Evolutionary conservation across 805 yeast species (phyloP), one percentile per base, ranked within the genome.

Genomic region (Candida stauntonica): DNA sequence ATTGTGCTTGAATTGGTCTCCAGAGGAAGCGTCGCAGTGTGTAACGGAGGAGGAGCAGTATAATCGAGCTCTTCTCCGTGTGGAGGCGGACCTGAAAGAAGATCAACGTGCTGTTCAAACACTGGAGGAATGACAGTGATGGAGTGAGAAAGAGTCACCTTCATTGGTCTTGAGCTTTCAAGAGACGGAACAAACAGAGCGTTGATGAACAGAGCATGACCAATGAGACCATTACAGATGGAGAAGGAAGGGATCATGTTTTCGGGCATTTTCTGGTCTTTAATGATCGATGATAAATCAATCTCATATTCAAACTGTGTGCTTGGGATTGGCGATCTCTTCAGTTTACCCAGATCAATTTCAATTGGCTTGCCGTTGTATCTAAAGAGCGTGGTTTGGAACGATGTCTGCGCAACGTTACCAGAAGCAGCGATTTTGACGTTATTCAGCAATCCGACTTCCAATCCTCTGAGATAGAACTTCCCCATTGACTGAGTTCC

Each of bases 281-380:
- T 24, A 13, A 38, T 13, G 3, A 33, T 7, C 14, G 6, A 4
- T 3, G 43, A 19, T 16, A 39, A 5, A 17, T 39, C 28, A 16
- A 39, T 7, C 17, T 27, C 33, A n/a, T 39, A 39, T 19, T 35
- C 27, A 15, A 30, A 39, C 15, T 27, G 29, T 21, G 43, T 16
- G 19, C 6, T 31, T 9, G 36, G 39, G 13, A 35, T 14, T 12
- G 13, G 3, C 13, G 39, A 20, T 6, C 18, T 20, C 15, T 34
- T 35, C 14, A 34, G 21, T 7, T 32, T 21, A 4, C 32, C 33
- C 18, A 39, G 26, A 19, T 39, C 43, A 16, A 39, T 17, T 28
- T 17, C 17, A 4, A 38, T 14, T 3, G 38, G 38, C 8, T 9
- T n/a, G n/a, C n/a, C n/a, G 21, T 24, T 20, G 17, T 33, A 27